These are phyloP conservation scores for Candida andamanensis DNA, from an alignment of 805 yeast genomes.

Conservation along the genomic window DNA sequence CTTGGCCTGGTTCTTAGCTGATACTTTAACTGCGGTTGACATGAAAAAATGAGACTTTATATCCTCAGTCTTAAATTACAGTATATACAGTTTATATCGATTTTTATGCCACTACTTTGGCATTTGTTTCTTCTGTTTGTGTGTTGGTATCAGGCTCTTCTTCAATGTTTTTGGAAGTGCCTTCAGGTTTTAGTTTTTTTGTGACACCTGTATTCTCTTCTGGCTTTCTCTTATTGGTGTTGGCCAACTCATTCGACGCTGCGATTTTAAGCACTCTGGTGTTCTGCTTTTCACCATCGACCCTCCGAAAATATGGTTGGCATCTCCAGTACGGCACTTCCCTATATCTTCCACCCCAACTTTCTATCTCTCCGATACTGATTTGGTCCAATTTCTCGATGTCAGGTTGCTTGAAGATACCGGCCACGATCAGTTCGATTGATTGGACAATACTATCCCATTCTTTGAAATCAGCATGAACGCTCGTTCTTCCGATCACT, in stretches of 20 bases:
- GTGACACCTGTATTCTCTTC: too few species aligned
- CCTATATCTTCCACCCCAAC: slow-evolving; percentile 80
- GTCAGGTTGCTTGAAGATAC: slow-evolving; percentile 47
- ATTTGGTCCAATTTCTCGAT: slow-evolving; percentile 55
- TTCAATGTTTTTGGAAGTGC: too few species aligned
- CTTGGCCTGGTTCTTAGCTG: slow-evolving; percentile 24
- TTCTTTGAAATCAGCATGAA: slow-evolving; percentile 29
- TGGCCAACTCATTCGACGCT: slow-evolving; percentile 18
- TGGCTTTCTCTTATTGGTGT: slow-evolving; percentile 4
- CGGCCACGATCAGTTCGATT: slow-evolving; percentile 63
- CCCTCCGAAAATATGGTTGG: slow-evolving; percentile 91
- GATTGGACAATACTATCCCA: slow-evolving; percentile 52
- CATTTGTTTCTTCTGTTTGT: too few species aligned
- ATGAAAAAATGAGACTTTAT: slow-evolving; percentile 1
- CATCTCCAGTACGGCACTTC: slow-evolving; percentile 92
- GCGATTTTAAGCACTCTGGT: slow-evolving; percentile 35
- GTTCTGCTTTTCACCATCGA: slow-evolving; percentile 61
- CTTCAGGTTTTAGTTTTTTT: too few species aligned
- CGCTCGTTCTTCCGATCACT: slow-evolving; percentile 52
- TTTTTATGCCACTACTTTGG: too few species aligned
- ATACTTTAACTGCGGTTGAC: slow-evolving; percentile 21
- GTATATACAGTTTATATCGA: too few species aligned
- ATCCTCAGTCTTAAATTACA: neutral
- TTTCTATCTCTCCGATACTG: slow-evolving; percentile 46
- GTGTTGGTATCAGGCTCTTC: too few species aligned